These are phyloP conservation scores for Eucalyptus decipiens DNA, from an alignment of 345 rosid genomes.

Conservation along the genomic window DNA sequence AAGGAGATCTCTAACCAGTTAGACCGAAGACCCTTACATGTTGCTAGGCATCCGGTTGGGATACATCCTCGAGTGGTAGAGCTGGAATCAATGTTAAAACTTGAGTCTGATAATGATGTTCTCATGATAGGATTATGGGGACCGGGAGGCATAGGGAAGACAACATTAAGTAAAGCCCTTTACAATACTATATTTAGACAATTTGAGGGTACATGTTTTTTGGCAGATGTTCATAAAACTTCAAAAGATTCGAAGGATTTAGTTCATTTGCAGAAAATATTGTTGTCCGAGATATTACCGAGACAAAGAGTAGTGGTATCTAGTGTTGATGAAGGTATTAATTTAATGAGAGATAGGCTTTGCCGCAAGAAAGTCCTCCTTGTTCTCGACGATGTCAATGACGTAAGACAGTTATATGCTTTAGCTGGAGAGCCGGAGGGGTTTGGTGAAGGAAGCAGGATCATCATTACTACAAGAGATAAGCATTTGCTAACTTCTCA, in stretches of 20 bases:
- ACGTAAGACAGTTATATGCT: rapidly evolving
- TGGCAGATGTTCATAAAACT: no score
- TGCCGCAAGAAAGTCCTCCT: rapidly evolving
- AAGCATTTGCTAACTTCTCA: background rate
- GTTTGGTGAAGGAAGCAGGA: background rate
- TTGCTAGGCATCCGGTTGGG: background rate
- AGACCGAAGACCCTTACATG: background rate
- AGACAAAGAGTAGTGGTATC: no score
- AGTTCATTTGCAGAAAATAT: no score
- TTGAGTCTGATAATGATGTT: rapidly evolving
- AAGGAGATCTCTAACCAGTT: rapidly evolving
- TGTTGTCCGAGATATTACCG: no score
- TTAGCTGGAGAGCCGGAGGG: rapidly evolving
- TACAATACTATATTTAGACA: no score
- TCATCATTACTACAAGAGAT: rapidly evolving
- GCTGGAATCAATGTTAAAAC: no score
- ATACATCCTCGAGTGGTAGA: background rate
- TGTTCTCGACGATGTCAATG: no score
- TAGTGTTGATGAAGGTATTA: no score
- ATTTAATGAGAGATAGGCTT: rapidly evolving
- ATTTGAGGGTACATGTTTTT: no score
- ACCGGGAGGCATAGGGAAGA: no score
- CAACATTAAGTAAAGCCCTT: rapidly evolving
- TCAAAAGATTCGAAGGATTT: no score
- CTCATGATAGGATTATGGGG: no score